phyloP scores from a whole-genome alignment of 768 basidiomycete genomes.

The Lepiota venenata region DNA sequence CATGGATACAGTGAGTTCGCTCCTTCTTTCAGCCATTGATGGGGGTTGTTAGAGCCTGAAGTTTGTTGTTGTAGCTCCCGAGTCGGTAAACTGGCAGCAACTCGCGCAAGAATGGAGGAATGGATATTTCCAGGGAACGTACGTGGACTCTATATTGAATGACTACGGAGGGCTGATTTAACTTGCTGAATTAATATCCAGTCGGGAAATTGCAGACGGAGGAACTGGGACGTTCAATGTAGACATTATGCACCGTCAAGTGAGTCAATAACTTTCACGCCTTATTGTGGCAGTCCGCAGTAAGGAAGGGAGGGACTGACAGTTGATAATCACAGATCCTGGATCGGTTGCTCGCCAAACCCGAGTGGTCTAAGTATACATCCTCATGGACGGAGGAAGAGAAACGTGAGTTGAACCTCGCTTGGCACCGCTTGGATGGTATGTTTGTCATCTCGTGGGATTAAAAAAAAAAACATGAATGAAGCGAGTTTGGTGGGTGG shows the following conservation, averaged over 20 bases:
- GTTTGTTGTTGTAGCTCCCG: constrained; percentile 3
- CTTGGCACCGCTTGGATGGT: constrained; percentile 65
- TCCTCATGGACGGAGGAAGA: constrained; percentile 38
- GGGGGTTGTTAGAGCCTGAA: background rate
- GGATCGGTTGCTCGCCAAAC: constrained; percentile 45
- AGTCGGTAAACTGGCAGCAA: constrained; percentile 33
- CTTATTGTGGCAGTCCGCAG: too few species aligned
- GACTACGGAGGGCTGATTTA: too few species aligned
- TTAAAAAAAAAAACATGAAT: background rate
- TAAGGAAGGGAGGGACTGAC: too few species aligned
- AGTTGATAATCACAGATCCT: constrained; percentile 41
- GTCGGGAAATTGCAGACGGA: constrained; percentile 40
- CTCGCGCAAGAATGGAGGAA: constrained; percentile 58
- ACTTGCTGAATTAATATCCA: constrained; percentile 15
- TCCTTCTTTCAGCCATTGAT: background rate
- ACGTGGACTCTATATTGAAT: constrained; percentile 15
- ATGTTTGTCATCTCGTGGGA: constrained; percentile 8
- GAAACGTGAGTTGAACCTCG: constrained; percentile 40
- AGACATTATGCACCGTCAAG: constrained; percentile 56
- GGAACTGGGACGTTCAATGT: constrained; percentile 46
- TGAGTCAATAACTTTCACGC: too few species aligned
- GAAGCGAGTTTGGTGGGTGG: background rate
- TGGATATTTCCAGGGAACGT: constrained; percentile 49
- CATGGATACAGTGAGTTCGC: constrained; percentile 24
- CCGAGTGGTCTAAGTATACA: constrained; percentile 50